Evolutionary conservation across 345 rosid species (phyloP).

Genomic region (Iberis pinnata): DNA sequence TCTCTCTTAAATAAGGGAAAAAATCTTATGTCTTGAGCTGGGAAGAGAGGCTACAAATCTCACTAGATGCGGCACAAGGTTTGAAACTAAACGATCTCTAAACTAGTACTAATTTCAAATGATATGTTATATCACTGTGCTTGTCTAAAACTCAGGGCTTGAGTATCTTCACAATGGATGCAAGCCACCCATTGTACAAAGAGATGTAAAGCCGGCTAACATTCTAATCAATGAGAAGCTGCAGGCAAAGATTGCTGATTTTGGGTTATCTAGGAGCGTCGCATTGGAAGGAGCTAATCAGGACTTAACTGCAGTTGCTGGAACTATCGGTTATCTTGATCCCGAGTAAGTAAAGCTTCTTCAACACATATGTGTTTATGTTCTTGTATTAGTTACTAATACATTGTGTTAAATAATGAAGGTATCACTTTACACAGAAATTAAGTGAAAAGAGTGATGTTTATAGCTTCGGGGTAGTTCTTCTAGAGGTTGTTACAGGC

Average conservation of each 20-base stretch:
- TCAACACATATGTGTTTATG: background rate
- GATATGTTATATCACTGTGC: background rate
- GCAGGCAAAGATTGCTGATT: constrained; percentile 56
- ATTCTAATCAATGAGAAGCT: constrained; percentile 46
- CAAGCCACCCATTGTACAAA: constrained; percentile 52
- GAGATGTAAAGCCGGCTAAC: constrained; percentile 53
- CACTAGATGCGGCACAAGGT: constrained; percentile 49
- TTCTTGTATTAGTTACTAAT: background rate
- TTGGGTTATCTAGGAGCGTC: constrained; percentile 46
- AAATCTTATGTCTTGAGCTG: constrained; percentile 31
- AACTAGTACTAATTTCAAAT: background rate
- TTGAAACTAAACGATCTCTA: background rate
- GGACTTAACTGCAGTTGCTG: constrained; percentile 33
- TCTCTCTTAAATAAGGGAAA: constrained; percentile 16
- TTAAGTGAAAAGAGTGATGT: constrained; percentile 49
- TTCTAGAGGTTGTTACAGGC: constrained; percentile 44
- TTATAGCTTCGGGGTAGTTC: constrained; percentile 50
- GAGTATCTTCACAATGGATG: constrained; percentile 46
- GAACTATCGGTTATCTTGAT: constrained; percentile 52
- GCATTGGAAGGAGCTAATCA: constrained; percentile 27
- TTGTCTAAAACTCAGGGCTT: constrained; percentile 21
- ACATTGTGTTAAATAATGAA: too few relatives aligned
- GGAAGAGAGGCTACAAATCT: constrained; percentile 40
- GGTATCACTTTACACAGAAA: constrained; percentile 23
- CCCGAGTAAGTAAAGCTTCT: constrained; percentile 41